phyloP scores from a whole-genome alignment of 2,329 filamentous ascomycete genomes.

The Aschersonia sp. region DNA sequence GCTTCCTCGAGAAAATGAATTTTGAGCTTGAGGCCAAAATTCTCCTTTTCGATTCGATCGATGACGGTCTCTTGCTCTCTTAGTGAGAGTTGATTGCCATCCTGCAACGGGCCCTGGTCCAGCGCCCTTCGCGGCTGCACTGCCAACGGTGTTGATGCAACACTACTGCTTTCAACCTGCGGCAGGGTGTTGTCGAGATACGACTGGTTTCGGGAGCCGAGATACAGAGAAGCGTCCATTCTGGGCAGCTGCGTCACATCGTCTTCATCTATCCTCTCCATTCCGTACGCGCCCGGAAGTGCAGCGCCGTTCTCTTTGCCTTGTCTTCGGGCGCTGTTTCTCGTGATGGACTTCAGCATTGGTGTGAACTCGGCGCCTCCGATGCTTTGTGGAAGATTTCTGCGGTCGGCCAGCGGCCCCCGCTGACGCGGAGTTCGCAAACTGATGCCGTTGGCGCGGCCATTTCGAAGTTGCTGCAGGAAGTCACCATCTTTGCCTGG shows the following conservation, averaged over 20 bases:
- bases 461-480: constrained; percentile 59
- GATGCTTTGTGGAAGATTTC: constrained; percentile 53
- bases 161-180: constrained; percentile 64
- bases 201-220: constrained; percentile 49
- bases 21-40: constrained; percentile 91
- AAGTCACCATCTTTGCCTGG: constrained; percentile 58
- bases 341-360: constrained; percentile 67
- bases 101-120: constrained; percentile 56
- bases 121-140: constrained; percentile 49
- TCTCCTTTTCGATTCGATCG: constrained; percentile 94
- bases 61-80: constrained; percentile 93
- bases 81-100: constrained; percentile 81
- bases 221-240: constrained; percentile 59
- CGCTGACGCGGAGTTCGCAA: constrained; percentile 61
- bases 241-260: constrained; percentile 62
- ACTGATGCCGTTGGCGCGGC: constrained; percentile 38
- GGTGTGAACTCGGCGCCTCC: constrained; percentile 81
- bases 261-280: constrained; percentile 52
- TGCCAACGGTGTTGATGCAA: constrained; percentile 68
- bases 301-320: constrained; percentile 48
- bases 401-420: constrained; percentile 54
- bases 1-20: constrained; percentile 94
- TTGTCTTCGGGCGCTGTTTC: constrained; percentile 52
- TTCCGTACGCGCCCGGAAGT: constrained; percentile 52
- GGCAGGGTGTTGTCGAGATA: constrained; percentile 59